Conservation (phyloP, 805 yeast species). For the Yamadazyma scolyti region DNA sequence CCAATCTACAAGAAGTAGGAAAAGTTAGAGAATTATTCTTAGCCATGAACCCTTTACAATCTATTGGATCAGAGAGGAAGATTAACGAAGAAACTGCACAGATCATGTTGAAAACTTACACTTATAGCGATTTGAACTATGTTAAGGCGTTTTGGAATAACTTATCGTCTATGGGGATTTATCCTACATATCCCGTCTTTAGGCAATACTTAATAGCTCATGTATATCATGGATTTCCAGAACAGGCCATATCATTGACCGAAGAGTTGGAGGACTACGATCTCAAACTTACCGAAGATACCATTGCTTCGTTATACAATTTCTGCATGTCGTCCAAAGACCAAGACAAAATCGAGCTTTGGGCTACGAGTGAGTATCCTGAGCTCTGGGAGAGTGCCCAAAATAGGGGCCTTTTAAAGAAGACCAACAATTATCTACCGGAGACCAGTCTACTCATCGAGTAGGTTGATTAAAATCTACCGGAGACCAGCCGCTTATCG, state of each 20-base stretch:
- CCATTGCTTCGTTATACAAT: constrained; percentile 46
- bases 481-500: background rate
- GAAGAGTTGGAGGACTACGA: constrained; percentile 47
- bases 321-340: constrained; percentile 31
- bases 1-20: constrained; percentile 51
- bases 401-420: constrained; percentile 20
- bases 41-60: constrained; percentile 46
- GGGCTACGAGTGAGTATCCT: constrained; percentile 29
- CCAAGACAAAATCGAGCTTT: constrained; percentile 26
- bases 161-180: constrained; percentile 48
- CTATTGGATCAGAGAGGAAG: no score
- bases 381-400: constrained; percentile 25
- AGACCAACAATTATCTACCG: constrained; percentile 27
- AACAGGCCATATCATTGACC: constrained; percentile 52
- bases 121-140: constrained; percentile 50
- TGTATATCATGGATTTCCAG: constrained; percentile 59
- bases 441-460: constrained; percentile 20
- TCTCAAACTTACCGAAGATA: constrained; percentile 38
- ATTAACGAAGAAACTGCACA: constrained; percentile 61
- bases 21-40: constrained; percentile 60
- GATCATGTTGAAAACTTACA: constrained; percentile 62
- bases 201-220: constrained; percentile 66
- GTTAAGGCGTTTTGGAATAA: constrained; percentile 62
- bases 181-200: constrained; percentile 50
- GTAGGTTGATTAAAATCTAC: background rate